Percentiles rank a stretch among this genome's conserved stretches.
These are phyloP conservation scores for Solanum bulbocastanum DNA, from an alignment of 257 asterid genomes.

Conservation along the genomic window DNA sequence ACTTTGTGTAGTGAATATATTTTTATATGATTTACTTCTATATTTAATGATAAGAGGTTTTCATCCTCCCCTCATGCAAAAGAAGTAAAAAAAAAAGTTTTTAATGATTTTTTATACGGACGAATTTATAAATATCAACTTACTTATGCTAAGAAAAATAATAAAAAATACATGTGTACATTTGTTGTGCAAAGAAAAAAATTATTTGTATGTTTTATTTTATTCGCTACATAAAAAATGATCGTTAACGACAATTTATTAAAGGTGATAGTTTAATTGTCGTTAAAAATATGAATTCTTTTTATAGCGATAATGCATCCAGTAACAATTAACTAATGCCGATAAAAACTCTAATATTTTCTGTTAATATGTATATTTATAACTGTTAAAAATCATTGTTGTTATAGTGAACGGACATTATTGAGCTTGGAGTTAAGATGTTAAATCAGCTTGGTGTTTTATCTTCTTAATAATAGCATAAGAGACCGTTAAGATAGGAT, in stretches of 20 bases:
- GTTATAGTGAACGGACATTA: no score
- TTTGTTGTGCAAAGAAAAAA: background rate
- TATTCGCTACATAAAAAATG: background rate
- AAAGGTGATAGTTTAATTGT: background rate
- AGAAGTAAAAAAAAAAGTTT: background rate
- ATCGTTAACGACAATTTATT: no score
- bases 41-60: background rate
- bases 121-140: background rate
- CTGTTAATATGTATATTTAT: no score
- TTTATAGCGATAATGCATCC: no score
- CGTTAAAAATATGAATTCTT: background rate
- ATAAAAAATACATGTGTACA: background rate
- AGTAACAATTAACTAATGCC: no score
- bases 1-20: background rate
- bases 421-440: background rate
- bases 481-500: background rate
- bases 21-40: background rate
- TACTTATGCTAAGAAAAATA: background rate
- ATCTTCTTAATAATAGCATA: background rate
- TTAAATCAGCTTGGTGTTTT: background rate
- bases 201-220: background rate
- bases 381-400: no score
- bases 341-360: background rate
- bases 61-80: background rate
- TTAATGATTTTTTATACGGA: background rate